phyloP scores from a whole-genome alignment of 1,139 yeast genomes.

The Pichia sp. region DNA sequence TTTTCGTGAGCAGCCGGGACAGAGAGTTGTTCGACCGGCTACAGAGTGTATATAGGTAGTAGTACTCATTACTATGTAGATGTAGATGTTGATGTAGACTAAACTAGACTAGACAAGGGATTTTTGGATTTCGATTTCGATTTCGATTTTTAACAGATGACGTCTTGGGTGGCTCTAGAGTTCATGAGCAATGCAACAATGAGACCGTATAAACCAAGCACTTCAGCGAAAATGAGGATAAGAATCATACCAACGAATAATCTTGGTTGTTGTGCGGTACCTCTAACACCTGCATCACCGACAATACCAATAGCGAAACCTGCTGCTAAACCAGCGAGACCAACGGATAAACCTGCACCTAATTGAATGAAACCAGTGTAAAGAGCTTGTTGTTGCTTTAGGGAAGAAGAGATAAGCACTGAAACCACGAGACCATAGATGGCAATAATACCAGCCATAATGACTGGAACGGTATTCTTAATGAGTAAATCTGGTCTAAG shows the following conservation, averaged over 20 bases:
- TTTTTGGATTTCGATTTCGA: slow-evolving; percentile 1
- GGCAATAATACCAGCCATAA: slow-evolving; percentile 99
- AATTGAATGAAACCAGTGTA: slow-evolving; percentile 97
- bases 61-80: too few relatives aligned
- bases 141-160: slow-evolving; percentile 49
- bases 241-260: slow-evolving; percentile 95
- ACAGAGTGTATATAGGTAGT: slow-evolving; percentile 11
- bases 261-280: slow-evolving; percentile 93
- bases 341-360: slow-evolving; percentile 98
- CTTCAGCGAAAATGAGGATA: slow-evolving; percentile 98
- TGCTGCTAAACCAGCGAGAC: slow-evolving; percentile 94
- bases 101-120: background rate
- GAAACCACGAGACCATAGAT: slow-evolving; percentile 97
- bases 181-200: slow-evolving; percentile 95
- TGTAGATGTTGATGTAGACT: background rate
- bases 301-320: slow-evolving; percentile 98
- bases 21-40: slow-evolving; percentile 14
- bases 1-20: slow-evolving; percentile 19
- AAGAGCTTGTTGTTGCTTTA: slow-evolving; percentile 85
- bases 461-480: slow-evolving; percentile 87
- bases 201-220: slow-evolving; percentile 93
- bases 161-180: slow-evolving; percentile 95
- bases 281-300: slow-evolving; percentile 98
- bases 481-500: slow-evolving; percentile 94
- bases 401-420: slow-evolving; percentile 86